These are phyloP conservation scores for Penicillium parvum DNA, from an alignment of 495 filamentous ascomycete genomes.

Conservation along the genomic window DNA sequence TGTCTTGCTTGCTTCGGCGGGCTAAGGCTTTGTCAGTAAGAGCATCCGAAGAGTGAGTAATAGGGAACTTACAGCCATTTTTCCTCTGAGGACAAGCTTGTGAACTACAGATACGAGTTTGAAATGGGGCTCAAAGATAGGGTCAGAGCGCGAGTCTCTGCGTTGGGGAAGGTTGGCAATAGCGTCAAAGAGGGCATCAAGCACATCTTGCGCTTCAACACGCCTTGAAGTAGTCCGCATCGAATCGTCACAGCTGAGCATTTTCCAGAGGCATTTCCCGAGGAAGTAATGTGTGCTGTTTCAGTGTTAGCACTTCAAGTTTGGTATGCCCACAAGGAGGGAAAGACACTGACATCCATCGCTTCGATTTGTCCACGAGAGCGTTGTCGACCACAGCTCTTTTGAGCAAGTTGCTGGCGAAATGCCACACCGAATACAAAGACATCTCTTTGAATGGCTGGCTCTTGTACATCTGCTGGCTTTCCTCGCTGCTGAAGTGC, in stretches of 20 bases:
- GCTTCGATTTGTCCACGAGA: conserved; percentile 72
- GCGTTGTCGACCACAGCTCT: conserved; percentile 65
- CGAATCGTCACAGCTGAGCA: conserved; percentile 62
- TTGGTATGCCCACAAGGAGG: background rate
- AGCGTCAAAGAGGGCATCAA: conserved; percentile 67
- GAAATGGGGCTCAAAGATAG: conserved; percentile 92
- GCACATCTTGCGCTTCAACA: conserved; percentile 52
- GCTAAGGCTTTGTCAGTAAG: conserved; percentile 24
- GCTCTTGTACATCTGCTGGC: conserved; percentile 68
- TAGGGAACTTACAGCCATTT: conserved; percentile 25
- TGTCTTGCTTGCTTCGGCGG: conserved; percentile 48
- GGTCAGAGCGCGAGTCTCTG: conserved; percentile 70
- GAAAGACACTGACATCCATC: conserved; percentile 77
- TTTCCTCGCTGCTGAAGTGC: conserved; percentile 64
- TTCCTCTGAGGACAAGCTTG: conserved; percentile 61
- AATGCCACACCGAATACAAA: conserved; percentile 77
- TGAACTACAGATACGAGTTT: conserved; percentile 85
- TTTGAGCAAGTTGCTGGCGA: conserved; percentile 73
- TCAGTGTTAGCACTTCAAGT: conserved; percentile 6
- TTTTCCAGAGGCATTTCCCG: conserved; percentile 95
- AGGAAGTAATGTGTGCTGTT: conserved; percentile 78
- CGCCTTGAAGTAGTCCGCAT: conserved; percentile 43
- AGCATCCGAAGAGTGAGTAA: background rate
- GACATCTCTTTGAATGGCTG: conserved; percentile 69
- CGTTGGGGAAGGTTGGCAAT: conserved; percentile 78